A percentile compares a stretch with the other conserved stretches of the same genome.
Evolutionary conservation across 805 yeast genomes (phyloP).

Genomic region (Starmerella floris): DNA sequence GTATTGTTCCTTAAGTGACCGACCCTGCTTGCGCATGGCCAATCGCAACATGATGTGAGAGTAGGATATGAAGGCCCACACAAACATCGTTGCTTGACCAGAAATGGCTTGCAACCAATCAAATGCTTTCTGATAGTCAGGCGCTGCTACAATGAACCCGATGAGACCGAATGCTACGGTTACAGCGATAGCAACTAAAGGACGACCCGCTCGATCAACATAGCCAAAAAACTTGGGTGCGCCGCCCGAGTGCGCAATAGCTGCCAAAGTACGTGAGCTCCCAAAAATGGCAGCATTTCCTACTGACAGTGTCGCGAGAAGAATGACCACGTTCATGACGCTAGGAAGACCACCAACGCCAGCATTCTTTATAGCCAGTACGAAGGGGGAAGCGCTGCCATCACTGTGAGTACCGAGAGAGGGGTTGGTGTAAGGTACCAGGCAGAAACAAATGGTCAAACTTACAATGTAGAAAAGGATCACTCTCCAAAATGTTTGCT

Average conservation of each 20-base stretch:
- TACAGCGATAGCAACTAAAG: slow-evolving; percentile 43
- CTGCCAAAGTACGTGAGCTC: slow-evolving; percentile 52
- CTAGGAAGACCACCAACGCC: slow-evolving; percentile 56
- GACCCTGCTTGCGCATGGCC: slow-evolving; percentile 50
- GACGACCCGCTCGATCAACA: slow-evolving; percentile 60
- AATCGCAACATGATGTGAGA: slow-evolving; percentile 56
- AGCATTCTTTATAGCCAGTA: slow-evolving; percentile 50
- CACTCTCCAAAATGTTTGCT: slow-evolving; percentile 72
- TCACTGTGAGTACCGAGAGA: slow-evolving; percentile 40
- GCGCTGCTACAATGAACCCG: slow-evolving; percentile 44
- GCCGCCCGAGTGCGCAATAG: slow-evolving; percentile 49
- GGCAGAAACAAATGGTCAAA: slow-evolving; percentile 43
- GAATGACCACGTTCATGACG: slow-evolving; percentile 53
- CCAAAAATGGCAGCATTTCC: slow-evolving; percentile 59
- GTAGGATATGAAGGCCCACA: slow-evolving; percentile 63
- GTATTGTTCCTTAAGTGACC: slow-evolving; percentile 54
- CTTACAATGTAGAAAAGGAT: slow-evolving; percentile 50
- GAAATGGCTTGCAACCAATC: slow-evolving; percentile 63
- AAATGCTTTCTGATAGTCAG: slow-evolving; percentile 40
- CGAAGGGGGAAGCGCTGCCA: slow-evolving; percentile 57
- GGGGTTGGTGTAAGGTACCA: slow-evolving; percentile 49
- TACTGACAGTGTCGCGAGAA: slow-evolving; percentile 55
- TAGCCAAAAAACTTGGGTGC: slow-evolving; percentile 48
- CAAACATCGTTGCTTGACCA: slow-evolving; percentile 59
- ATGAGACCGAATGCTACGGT: slow-evolving; percentile 36